These are phyloP conservation scores for Ceriops zippeliana DNA, from an alignment of 345 rosid species.

Conservation along the genomic window DNA sequence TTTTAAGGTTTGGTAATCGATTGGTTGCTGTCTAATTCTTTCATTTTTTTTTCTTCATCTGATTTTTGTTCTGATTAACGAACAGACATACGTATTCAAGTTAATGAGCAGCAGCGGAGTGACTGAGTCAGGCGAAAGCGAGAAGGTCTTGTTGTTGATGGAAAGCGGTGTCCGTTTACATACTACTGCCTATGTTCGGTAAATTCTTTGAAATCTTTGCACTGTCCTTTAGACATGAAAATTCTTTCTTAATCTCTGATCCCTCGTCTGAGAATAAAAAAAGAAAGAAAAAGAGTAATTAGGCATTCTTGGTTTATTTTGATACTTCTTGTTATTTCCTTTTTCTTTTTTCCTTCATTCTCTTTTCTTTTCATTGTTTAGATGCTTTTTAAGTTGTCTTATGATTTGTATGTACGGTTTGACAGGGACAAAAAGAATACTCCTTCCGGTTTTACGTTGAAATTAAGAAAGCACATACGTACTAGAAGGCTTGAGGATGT, in stretches of 20 bases:
- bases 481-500: slow-evolving; percentile 98
- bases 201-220: not conserved
- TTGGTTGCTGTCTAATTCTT: no score
- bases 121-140: slow-evolving; percentile 97
- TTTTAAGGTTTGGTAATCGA: no score
- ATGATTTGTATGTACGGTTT: not conserved
- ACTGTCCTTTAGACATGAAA: no score
- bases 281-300: no score
- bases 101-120: slow-evolving; percentile 95
- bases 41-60: no score
- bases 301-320: no score
- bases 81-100: slow-evolving; percentile 91
- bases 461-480: slow-evolving; percentile 85
- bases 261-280: no score
- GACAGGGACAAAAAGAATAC: slow-evolving; percentile 92
- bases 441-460: slow-evolving; percentile 95
- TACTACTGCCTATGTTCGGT: slow-evolving; percentile 86
- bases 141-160: slow-evolving; percentile 83
- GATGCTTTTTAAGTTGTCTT: not conserved
- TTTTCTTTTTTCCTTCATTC: not conserved
- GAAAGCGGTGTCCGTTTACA: slow-evolving; percentile 95
- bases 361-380: not conserved
- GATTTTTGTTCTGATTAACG: not conserved
- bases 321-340: not conserved
- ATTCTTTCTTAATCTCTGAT: no score